Conservation (phyloP, 371 early-diverging fungal genomes). For the Syncephalastrum monosporum region DNA sequence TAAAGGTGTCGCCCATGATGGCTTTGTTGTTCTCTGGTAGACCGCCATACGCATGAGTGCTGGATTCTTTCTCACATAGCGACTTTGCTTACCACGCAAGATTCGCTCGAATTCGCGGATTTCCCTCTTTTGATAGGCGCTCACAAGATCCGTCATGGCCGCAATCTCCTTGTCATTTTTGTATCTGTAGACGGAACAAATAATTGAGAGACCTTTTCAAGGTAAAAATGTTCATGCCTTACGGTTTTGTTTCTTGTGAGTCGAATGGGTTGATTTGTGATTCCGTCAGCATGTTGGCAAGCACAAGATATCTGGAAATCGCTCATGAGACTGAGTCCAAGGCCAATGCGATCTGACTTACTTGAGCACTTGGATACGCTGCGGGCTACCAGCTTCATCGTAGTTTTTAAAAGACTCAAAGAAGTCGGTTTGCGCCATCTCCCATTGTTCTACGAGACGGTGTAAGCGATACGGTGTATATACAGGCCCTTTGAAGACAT, state of each 20-base stretch:
- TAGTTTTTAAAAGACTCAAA: conserved; percentile 97
- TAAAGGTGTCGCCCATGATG: conserved; percentile 91
- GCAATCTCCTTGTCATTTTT: conserved; percentile 87
- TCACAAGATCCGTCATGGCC: conserved; percentile 90
- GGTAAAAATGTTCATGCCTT: conserved; percentile 12
- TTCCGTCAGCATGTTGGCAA: conserved; percentile 94
- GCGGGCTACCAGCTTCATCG: conserved; percentile 93
- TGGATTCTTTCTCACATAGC: conserved; percentile 4
- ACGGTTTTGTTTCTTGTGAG: conserved; percentile 95
- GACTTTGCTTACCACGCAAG: conserved; percentile 34
- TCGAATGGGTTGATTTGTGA: conserved; percentile 94
- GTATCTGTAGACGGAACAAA: conserved; percentile 52
- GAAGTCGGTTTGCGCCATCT: conserved; percentile 88
- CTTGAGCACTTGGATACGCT: conserved; percentile 92
- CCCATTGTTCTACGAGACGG: conserved; percentile 75
- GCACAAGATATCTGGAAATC: conserved; percentile 70
- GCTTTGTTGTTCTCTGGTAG: conserved; percentile 59
- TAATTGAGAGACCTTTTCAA: too few relatives aligned
- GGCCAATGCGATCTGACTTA: conserved; percentile 26
- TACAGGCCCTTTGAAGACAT: conserved; percentile 14
- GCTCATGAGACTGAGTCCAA: background rate
- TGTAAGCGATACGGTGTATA: background rate
- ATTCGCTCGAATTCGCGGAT: conserved; percentile 87
- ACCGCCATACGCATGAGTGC: background rate
- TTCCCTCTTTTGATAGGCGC: conserved; percentile 87